Evolutionary conservation across 768 basidiomycete species (phyloP), one percentile per base, ranked within the genome.

Genomic region (Mycena epipterygia): DNA sequence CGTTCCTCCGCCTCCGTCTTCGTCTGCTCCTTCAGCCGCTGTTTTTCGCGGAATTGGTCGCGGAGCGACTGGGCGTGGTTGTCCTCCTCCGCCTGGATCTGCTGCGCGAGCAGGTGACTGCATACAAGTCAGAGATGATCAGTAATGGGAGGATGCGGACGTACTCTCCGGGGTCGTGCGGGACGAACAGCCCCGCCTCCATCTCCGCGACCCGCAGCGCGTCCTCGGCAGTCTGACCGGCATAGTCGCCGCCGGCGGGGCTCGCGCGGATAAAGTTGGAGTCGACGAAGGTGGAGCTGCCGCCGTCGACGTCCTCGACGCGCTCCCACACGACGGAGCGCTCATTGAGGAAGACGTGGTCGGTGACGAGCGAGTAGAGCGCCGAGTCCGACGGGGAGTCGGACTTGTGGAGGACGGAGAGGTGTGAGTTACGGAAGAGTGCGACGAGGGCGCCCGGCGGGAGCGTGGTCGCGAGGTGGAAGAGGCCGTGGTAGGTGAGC

Each of bases 271-370:
- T 79, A 67, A 97, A 93, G 52, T 89, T 82, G 0, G 89, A 87
- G 77, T 96, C 95, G 25, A 93, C 93, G 75, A 96, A 97, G 7
- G 88, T 87, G 33, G 93, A 89, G 71, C 85, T 90, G 2, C 89
- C 86, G 1, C 95, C 95, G 68, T 97, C 95, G 33, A 96, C 87
- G 75, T 97, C 96, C 74, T 94, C 94, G 32, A 98, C 82, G 23
- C 92, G 89, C 80, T 98, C 96, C 96, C 96, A 98, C 4, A 96
- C 92, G 29, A 97, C 89, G 21, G 89, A 89, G 0, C 90, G 84
- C 77, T 97, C 96, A 65, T 89, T 79, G 3, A 91, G 81, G 78
- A 98, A 96, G 21, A 91, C 89, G 44, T 93, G 86, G 79, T 98
- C 96, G 0, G 96, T 96, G 16, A 92, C 95, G 70, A 98, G 91